Evolutionary conservation across 495 filamentous ascomycete species (phyloP).

Genomic region (Immersiella caudata): DNA sequence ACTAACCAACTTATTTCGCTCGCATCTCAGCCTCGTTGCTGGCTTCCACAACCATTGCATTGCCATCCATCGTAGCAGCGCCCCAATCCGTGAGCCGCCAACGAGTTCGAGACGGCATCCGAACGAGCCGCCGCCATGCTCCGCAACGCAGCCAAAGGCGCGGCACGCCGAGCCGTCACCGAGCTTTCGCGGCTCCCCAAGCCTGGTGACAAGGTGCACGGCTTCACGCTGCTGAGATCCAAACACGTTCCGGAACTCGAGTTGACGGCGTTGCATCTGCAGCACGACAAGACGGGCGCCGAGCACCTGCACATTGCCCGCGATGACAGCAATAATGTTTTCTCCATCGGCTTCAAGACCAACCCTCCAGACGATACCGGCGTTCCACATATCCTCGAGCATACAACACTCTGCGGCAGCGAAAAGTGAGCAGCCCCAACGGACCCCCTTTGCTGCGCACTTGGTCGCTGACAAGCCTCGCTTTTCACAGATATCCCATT

Average conservation of each 20-base stretch:
- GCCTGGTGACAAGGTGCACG: constrained; percentile 82
- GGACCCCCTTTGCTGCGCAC: not conserved
- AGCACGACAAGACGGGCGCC: constrained; percentile 90
- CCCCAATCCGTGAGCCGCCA: not conserved
- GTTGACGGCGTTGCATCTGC: constrained; percentile 83
- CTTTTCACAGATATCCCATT: constrained; percentile 77
- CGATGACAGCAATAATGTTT: constrained; percentile 98
- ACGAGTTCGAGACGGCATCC: constrained; percentile 4
- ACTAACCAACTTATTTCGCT: not conserved
- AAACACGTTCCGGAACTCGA: constrained; percentile 95
- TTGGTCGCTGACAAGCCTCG: constrained; percentile 28
- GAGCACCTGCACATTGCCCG: constrained; percentile 94
- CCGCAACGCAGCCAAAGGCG: constrained; percentile 52
- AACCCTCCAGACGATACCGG: constrained; percentile 96
- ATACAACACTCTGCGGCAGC: constrained; percentile 96
- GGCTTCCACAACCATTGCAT: not conserved
- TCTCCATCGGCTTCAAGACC: constrained; percentile 98
- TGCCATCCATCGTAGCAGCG: not conserved
- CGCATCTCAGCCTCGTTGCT: not conserved
- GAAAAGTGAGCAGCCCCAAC: constrained; percentile 70
- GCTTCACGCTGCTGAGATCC: constrained; percentile 83
- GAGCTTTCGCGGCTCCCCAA: constrained; percentile 71
- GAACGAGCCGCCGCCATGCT: constrained; percentile 41
- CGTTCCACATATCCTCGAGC: constrained; percentile 95
- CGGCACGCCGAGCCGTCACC: constrained; percentile 66